phyloP scores from a whole-genome alignment of 352 stramenopile genomes.

The Pythium dissimile region DNA sequence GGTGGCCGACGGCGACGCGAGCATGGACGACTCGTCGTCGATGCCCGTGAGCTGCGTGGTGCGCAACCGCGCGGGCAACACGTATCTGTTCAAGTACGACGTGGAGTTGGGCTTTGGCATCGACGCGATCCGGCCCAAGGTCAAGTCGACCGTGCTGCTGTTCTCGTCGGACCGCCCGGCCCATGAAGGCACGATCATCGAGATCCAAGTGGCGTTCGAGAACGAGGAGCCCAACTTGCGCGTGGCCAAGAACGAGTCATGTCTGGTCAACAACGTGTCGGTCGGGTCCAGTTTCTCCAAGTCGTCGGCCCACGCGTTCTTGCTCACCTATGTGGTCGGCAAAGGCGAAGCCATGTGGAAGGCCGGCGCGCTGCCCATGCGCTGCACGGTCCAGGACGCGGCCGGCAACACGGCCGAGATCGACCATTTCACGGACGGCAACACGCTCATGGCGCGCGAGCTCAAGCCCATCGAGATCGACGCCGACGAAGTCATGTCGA shows the following conservation, averaged over 20 bases:
- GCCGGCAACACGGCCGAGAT: constrained; percentile 49
- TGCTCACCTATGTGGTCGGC: constrained; percentile 60
- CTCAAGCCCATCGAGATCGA: constrained; percentile 61
- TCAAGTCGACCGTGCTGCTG: constrained; percentile 41
- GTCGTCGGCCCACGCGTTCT: constrained; percentile 38
- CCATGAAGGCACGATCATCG: constrained; percentile 62
- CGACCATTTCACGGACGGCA: constrained; percentile 59
- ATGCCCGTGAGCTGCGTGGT: constrained; percentile 45
- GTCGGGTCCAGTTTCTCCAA: constrained; percentile 48
- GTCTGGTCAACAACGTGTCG: constrained; percentile 59
- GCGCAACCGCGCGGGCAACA: constrained; percentile 37
- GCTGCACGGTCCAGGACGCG: constrained; percentile 46
- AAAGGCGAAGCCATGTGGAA: constrained; percentile 54
- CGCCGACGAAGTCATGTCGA: constrained; percentile 40
- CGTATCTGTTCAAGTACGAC: constrained; percentile 33
- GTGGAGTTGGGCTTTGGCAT: constrained; percentile 48
- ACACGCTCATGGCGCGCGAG: constrained; percentile 59
- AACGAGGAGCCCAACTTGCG: constrained; percentile 38
- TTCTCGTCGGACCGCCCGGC: constrained; percentile 59
- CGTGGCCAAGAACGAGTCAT: constrained; percentile 38
- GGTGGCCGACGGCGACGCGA: constrained; percentile 36
- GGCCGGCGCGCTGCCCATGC: constrained; percentile 44
- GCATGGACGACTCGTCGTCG: constrained; percentile 25
- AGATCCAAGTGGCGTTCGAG: constrained; percentile 46
- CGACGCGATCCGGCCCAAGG: constrained; percentile 40